Conservation (phyloP, 495 filamentous ascomycete species). For the Aeminium ludgeri region DNA sequence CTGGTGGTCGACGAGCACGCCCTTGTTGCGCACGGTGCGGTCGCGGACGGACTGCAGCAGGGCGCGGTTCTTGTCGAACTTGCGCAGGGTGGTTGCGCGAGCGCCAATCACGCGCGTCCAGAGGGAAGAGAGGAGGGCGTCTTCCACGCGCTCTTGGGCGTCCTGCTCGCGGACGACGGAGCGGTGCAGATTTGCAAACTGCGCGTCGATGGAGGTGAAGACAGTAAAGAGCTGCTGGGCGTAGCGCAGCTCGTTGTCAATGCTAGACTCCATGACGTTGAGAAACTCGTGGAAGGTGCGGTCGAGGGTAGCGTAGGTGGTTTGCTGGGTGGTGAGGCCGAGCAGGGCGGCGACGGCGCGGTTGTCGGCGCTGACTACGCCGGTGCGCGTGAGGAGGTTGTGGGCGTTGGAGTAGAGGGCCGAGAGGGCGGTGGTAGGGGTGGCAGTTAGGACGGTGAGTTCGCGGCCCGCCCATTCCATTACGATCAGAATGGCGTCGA, state of each 20-base stretch:
- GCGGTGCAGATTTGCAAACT: slow-evolving; percentile 74
- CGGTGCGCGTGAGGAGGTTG: slow-evolving; percentile 41
- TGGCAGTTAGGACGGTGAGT: slow-evolving; percentile 37
- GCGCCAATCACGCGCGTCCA: slow-evolving; percentile 72
- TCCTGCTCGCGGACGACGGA: slow-evolving; percentile 71
- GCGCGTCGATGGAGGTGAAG: slow-evolving; percentile 73
- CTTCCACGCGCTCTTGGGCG: slow-evolving; percentile 59
- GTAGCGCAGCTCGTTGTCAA: slow-evolving; percentile 63
- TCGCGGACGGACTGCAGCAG: slow-evolving; percentile 56
- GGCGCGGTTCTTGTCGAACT: slow-evolving; percentile 74
- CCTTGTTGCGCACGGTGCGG: slow-evolving; percentile 73
- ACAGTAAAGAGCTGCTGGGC: slow-evolving; percentile 60
- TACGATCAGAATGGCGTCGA: slow-evolving; percentile 76
- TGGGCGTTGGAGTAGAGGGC: slow-evolving; percentile 65
- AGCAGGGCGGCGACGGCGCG: slow-evolving; percentile 43
- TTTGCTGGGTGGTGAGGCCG: slow-evolving; percentile 61
- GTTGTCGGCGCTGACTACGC: slow-evolving; percentile 8
- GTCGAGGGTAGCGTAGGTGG: slow-evolving; percentile 61
- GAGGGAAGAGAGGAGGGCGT: slow-evolving; percentile 61
- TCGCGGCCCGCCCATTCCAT: slow-evolving; percentile 92
- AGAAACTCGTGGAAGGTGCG: slow-evolving; percentile 79
- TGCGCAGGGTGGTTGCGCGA: slow-evolving; percentile 51
- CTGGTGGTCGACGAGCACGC: slow-evolving; percentile 67
- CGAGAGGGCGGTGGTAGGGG: slow-evolving; percentile 41
- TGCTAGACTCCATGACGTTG: slow-evolving; percentile 71